These are phyloP conservation scores for Trichoderma atrobrunneum DNA, from an alignment of 2,329 filamentous ascomycete species.

Conservation along the genomic window DNA sequence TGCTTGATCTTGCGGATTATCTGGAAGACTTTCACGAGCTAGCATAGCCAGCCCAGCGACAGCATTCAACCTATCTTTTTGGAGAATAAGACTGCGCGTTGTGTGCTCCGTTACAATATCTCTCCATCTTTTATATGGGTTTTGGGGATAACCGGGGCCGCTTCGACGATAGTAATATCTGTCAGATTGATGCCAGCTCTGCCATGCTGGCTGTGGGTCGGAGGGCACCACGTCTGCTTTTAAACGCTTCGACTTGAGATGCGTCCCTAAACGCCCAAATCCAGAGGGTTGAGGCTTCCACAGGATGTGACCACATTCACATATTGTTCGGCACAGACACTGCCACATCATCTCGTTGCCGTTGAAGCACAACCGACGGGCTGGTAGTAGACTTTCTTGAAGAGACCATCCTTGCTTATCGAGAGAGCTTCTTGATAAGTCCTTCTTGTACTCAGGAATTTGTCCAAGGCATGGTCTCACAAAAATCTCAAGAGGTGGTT, in stretches of 20 bases:
- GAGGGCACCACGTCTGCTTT: background rate
- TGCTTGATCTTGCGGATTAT: background rate
- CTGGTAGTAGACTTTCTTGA: background rate
- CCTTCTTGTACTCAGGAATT: background rate
- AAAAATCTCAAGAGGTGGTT: background rate
- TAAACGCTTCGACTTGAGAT: background rate
- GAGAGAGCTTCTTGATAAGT: background rate
- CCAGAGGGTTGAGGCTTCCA: background rate
- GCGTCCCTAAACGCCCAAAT: background rate
- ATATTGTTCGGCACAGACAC: background rate
- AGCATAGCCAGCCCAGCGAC: background rate
- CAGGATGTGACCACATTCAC: background rate
- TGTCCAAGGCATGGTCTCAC: background rate
- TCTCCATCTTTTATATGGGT: background rate
- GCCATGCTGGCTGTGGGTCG: background rate
- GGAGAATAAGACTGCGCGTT: background rate
- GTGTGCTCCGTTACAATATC: background rate
- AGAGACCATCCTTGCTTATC: background rate
- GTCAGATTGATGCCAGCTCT: background rate
- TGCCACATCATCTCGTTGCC: background rate
- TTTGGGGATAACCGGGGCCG: background rate
- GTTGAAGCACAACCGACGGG: background rate
- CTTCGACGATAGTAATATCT: background rate
- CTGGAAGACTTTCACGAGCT: background rate
- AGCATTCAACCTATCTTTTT: background rate